Evolutionary conservation across 2,329 filamentous ascomycete species (phyloP).

Genomic region (Xylaria sp.): DNA sequence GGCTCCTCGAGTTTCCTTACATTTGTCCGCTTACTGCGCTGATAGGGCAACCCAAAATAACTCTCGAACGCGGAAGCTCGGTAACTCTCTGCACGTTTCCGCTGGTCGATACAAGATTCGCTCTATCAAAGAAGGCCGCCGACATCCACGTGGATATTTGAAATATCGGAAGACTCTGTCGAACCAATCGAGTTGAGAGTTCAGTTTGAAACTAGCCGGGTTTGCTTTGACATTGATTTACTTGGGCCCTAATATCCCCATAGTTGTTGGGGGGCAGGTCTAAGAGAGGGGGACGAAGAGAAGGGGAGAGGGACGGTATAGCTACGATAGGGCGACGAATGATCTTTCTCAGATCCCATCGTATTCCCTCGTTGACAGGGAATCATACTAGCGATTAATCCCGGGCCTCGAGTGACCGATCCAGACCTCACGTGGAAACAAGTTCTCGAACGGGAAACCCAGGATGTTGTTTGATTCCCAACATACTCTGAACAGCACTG

Average conservation of each 20-base stretch:
- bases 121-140: conserved; percentile 30
- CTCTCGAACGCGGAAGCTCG: conserved; percentile 38
- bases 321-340: conserved; percentile 29
- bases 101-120: conserved; percentile 35
- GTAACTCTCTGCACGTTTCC: conserved; percentile 37
- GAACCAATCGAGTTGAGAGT: conserved; percentile 23
- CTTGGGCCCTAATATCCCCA: conserved; percentile 1
- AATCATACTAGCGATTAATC: conserved; percentile 8
- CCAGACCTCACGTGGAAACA: conserved; percentile 12
- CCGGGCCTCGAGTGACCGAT: conserved; percentile 12
- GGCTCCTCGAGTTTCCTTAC: conserved; percentile 26
- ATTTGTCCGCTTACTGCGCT: conserved; percentile 30
- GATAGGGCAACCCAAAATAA: conserved; percentile 40
- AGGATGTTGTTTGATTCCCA: conserved; percentile 18
- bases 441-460: conserved; percentile 20
- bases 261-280: conserved; percentile 9
- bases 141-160: conserved; percentile 37
- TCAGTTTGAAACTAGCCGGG: conserved; percentile 22
- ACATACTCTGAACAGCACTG: conserved; percentile 21
- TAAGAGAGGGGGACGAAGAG: conserved; percentile 1
- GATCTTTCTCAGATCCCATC: conserved; percentile 21
- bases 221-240: conserved; percentile 29
- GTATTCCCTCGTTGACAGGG: conserved; percentile 9
- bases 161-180: conserved; percentile 34
- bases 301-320: neutral